phyloP scores from a whole-genome alignment of 2,329 filamentous ascomycete species.

The Fusarium pseudocircinatum region DNA sequence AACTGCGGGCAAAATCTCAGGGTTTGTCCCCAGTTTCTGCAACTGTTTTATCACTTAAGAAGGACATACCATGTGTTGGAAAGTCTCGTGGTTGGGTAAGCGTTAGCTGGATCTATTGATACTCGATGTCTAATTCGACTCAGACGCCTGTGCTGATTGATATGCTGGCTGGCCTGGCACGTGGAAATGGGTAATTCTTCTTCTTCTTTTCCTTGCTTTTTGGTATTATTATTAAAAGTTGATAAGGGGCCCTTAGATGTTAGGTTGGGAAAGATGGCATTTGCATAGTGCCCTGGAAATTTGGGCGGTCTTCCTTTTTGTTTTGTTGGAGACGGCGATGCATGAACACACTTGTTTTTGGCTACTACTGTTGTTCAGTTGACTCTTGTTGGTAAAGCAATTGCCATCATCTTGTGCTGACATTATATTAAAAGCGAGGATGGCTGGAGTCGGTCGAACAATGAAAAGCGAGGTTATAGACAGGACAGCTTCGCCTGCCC shows the following conservation, averaged over 20 bases:
- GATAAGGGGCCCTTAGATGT: slow-evolving; percentile 14
- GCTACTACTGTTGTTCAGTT: slow-evolving; percentile 10
- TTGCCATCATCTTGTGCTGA: slow-evolving; percentile 1
- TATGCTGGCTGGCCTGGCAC: slow-evolving; percentile 14
- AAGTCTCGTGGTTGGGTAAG: background rate
- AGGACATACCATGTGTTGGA: background rate
- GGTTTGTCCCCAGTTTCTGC: background rate
- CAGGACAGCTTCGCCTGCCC: slow-evolving; percentile 22
- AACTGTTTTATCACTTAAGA: background rate
- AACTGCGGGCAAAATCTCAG: slow-evolving; percentile 14
- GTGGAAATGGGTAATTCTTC: background rate
- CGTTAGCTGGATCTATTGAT: background rate
- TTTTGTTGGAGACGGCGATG: background rate
- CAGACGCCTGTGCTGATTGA: background rate
- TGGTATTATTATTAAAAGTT: slow-evolving; percentile 14
- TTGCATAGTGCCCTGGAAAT: slow-evolving; percentile 28
- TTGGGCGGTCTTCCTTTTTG: background rate
- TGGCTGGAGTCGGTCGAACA: slow-evolving; percentile 31
- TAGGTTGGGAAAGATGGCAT: slow-evolving; percentile 34
- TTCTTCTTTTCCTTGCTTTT: background rate
- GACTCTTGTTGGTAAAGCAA: background rate
- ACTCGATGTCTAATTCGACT: background rate
- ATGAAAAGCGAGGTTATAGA: slow-evolving; percentile 38
- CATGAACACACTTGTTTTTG: background rate
- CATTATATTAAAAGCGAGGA: slow-evolving; percentile 27